Percentiles rank a stretch among this genome's conserved stretches.
Conservation (phyloP, 2,329 filamentous ascomycete species). For the Cladosporium sp. region DNA sequence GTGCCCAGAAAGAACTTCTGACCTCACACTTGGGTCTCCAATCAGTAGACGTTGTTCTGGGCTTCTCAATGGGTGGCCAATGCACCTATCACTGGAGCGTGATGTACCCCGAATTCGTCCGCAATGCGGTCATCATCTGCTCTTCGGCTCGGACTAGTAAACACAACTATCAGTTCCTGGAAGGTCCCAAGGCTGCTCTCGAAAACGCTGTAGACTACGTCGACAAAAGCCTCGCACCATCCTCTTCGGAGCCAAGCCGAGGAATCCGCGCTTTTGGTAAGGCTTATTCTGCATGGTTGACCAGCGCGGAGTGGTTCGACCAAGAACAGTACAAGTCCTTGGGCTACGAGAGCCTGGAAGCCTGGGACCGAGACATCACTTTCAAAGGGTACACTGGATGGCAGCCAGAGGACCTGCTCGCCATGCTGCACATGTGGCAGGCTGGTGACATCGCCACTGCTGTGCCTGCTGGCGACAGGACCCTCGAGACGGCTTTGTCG, state of each 20-base stretch:
- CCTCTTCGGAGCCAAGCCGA: conserved; percentile 39
- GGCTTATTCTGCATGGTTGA: conserved; percentile 42
- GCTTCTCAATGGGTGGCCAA: conserved; percentile 60
- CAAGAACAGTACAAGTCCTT: conserved; percentile 35
- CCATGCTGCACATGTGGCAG: conserved; percentile 45
- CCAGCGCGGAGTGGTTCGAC: conserved; percentile 41
- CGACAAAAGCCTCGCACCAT: conserved; percentile 35
- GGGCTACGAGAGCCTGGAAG: conserved; percentile 34
- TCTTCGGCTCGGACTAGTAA: conserved; percentile 52
- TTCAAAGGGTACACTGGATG: conserved; percentile 7
- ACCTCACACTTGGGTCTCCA: neutral
- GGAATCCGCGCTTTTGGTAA: conserved; percentile 43
- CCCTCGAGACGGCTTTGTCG: conserved; percentile 38
- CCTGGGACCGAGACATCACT: conserved; percentile 27
- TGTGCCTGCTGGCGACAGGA: conserved; percentile 32
- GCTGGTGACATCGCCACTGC: conserved; percentile 41
- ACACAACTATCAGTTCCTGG: conserved; percentile 58
- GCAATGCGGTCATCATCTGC: conserved; percentile 51
- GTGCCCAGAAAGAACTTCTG: conserved; percentile 33
- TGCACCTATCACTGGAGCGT: conserved; percentile 56
- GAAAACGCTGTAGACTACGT: conserved; percentile 46
- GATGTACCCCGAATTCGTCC: conserved; percentile 52
- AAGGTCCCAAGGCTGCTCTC: conserved; percentile 54
- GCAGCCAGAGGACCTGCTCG: conserved; percentile 41
- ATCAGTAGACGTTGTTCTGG: conserved; percentile 46